These are phyloP conservation scores for Halteria grandinella DNA, from an alignment of 73 alveolate genomes.

Conservation along the genomic window DNA sequence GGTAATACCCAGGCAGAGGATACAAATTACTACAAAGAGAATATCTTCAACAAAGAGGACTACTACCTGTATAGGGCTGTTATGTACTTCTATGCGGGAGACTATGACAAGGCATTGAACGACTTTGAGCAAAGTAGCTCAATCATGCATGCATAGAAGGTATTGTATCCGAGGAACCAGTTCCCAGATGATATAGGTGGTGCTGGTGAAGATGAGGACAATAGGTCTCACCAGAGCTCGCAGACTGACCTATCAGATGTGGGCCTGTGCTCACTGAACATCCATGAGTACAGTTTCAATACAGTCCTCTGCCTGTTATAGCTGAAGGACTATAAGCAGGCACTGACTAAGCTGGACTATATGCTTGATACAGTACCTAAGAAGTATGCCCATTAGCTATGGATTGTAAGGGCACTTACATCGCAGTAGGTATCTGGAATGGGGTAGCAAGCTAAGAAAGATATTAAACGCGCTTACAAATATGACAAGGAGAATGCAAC, in stretches of 20 bases:
- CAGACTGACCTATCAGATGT: slow-evolving; percentile 65
- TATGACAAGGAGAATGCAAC: slow-evolving; percentile 51
- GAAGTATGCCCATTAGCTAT: slow-evolving; percentile 50
- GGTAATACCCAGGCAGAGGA: too few relatives aligned
- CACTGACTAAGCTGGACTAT: slow-evolving; percentile 49
- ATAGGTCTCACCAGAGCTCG: slow-evolving; percentile 6
- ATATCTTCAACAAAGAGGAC: slow-evolving; percentile 68
- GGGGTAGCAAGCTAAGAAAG: slow-evolving; percentile 51
- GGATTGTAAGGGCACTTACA: slow-evolving; percentile 61
- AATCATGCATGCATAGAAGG: slow-evolving; percentile 51
- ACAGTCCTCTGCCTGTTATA: slow-evolving; percentile 39
- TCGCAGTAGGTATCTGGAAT: slow-evolving; percentile 29
- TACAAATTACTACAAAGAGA: slow-evolving; percentile 55
- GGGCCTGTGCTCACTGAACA: slow-evolving; percentile 68
- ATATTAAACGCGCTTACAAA: slow-evolving; percentile 52
- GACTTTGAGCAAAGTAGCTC: slow-evolving; percentile 64
- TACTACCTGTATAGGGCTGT: slow-evolving; percentile 66
- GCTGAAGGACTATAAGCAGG: slow-evolving; percentile 56
- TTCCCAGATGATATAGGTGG: slow-evolving; percentile 35
- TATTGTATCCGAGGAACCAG: slow-evolving; percentile 24
- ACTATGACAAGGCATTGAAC: slow-evolving; percentile 54
- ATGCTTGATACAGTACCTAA: slow-evolving; percentile 65
- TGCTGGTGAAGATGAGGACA: slow-evolving; percentile 8
- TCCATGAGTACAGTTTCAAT: slow-evolving; percentile 67
- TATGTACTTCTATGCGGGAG: slow-evolving; percentile 65